These are phyloP conservation scores for Lecanosticta acicola DNA, from an alignment of 2,329 filamentous ascomycete genomes.

Conservation along the genomic window DNA sequence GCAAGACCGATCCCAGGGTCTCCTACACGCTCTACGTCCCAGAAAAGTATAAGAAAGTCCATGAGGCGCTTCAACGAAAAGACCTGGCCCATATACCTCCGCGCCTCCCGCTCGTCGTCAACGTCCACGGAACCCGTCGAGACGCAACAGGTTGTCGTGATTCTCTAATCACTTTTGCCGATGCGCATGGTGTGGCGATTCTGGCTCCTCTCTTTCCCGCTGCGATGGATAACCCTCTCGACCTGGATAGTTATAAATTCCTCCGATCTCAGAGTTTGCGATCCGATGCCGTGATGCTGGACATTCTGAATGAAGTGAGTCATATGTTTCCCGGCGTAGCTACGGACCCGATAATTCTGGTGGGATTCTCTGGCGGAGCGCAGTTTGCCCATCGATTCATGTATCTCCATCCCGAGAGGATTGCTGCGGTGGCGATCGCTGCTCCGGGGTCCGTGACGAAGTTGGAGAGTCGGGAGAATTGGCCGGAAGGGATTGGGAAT, in stretches of 20 bases:
- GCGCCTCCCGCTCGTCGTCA: constrained; percentile 10
- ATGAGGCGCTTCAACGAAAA: constrained; percentile 4
- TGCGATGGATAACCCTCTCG: constrained; percentile 5
- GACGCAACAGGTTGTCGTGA: constrained; percentile 10
- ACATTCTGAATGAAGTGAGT: constrained; percentile 11
- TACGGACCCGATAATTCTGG: constrained; percentile 6
- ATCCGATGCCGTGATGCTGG: constrained; percentile 6
- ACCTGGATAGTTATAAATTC: constrained; percentile 13
- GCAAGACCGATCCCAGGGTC: constrained; percentile 6
- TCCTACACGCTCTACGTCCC: constrained; percentile 14
- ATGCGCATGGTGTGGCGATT: constrained; percentile 9
- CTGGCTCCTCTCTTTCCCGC: constrained; percentile 15
- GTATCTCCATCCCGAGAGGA: constrained; percentile 9
- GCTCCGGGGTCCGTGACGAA: constrained; percentile 10
- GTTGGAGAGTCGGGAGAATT: constrained; percentile 4
- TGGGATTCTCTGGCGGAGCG: constrained; percentile 12
- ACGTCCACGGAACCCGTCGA: constrained; percentile 10
- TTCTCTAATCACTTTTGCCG: constrained; percentile 7
- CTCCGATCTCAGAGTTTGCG: constrained; percentile 5
- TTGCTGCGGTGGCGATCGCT: constrained; percentile 9
- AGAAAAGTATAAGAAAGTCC: constrained; percentile 6
- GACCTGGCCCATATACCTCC: not conserved
- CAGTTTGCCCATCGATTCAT: constrained; percentile 14
- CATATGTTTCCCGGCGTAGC: constrained; percentile 11
- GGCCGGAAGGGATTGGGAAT: constrained; percentile 9